These are phyloP conservation scores for Sphaceloma murrayae DNA, from an alignment of 2,329 filamentous ascomycete species.

Conservation along the genomic window DNA sequence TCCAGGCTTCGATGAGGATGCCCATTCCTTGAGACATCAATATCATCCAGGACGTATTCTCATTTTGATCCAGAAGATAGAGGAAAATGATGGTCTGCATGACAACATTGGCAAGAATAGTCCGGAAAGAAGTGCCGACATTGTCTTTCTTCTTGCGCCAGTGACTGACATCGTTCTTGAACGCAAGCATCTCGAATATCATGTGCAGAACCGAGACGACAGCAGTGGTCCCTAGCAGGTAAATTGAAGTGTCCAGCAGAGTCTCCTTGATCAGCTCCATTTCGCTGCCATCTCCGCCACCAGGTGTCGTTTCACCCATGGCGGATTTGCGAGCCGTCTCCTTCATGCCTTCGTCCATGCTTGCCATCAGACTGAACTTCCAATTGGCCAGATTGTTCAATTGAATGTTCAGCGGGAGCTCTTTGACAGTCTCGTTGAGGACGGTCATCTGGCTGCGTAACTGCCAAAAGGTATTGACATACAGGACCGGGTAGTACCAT, in stretches of 20 bases:
- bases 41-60: slow-evolving; percentile 99
- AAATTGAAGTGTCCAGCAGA: slow-evolving; percentile 85
- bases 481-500: slow-evolving; percentile 89
- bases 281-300: slow-evolving; percentile 80
- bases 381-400: slow-evolving; percentile 72
- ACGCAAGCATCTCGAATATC: slow-evolving; percentile 89
- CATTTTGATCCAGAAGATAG: slow-evolving; percentile 93
- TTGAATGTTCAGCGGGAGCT: slow-evolving; percentile 71
- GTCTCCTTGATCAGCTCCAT: slow-evolving; percentile 97
- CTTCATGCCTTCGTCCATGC: slow-evolving; percentile 79
- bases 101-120: slow-evolving; percentile 92
- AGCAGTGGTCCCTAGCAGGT: slow-evolving; percentile 74
- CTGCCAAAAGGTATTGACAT: slow-evolving; percentile 96
- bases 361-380: slow-evolving; percentile 81
- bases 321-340: slow-evolving; percentile 71
- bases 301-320: slow-evolving; percentile 58
- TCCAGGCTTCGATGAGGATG: slow-evolving; percentile 74
- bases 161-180: slow-evolving; percentile 93
- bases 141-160: slow-evolving; percentile 99
- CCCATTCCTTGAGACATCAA: slow-evolving; percentile 84
- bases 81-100: slow-evolving; percentile 96
- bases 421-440: slow-evolving; percentile 79
- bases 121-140: slow-evolving; percentile 88
- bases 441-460: slow-evolving; percentile 82
- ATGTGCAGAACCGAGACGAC: slow-evolving; percentile 83